These are phyloP conservation scores for Hymenoscyphus occultus DNA, from an alignment of 2,329 filamentous ascomycete genomes.

Conservation along the genomic window DNA sequence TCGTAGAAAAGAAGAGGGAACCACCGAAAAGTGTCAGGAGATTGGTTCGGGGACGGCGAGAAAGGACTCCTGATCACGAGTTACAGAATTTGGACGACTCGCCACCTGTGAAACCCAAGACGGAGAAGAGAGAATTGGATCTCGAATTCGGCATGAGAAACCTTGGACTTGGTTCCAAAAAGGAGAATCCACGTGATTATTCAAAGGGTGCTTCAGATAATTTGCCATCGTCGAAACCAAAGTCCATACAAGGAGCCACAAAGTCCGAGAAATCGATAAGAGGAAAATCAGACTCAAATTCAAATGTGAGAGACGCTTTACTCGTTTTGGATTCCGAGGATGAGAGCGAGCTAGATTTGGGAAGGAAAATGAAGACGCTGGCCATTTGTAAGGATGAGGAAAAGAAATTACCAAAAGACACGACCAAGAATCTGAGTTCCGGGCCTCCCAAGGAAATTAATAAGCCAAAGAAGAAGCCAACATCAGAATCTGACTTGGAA, in stretches of 20 bases:
- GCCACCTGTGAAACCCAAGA: background rate
- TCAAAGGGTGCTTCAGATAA: background rate
- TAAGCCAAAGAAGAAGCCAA: slow-evolving; percentile 8
- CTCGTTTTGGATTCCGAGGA: background rate
- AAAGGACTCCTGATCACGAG: slow-evolving; percentile 17
- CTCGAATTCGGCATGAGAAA: slow-evolving; percentile 18
- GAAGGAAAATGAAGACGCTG: background rate
- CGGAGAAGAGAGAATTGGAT: slow-evolving; percentile 8
- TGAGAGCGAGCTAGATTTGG: background rate
- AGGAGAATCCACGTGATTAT: background rate
- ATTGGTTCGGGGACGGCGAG: slow-evolving; percentile 30
- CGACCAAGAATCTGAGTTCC: background rate
- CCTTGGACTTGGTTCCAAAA: slow-evolving; percentile 8
- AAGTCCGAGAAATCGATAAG: background rate
- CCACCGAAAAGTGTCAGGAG: slow-evolving; percentile 29
- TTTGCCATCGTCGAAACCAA: background rate
- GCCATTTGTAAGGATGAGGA: background rate
- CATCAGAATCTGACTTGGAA: slow-evolving; percentile 24
- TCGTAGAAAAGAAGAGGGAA: slow-evolving; percentile 18
- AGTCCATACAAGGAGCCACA: background rate
- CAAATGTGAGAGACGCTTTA: background rate
- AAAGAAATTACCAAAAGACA: background rate
- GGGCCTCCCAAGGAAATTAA: slow-evolving; percentile 1
- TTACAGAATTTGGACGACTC: slow-evolving; percentile 8
- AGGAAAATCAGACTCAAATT: background rate